Conservation (phyloP, 163 green algal species). For the Scenedesmus sp. region DNA sequence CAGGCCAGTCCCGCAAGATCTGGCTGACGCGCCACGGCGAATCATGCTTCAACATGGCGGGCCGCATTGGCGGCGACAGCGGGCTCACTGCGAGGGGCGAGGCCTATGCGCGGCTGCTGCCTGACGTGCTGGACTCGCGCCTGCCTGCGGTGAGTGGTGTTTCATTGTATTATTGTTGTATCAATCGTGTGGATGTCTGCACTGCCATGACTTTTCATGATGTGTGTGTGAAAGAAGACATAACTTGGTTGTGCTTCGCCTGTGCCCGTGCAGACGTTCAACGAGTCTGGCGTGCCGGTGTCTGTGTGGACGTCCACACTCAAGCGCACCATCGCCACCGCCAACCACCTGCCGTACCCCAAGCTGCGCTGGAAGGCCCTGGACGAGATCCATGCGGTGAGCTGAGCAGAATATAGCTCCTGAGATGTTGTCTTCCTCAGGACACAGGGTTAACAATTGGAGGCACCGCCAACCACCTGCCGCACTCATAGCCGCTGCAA, state of each 20-base stretch:
- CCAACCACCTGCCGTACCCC: slow-evolving; percentile 83
- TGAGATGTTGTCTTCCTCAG: too few relatives aligned
- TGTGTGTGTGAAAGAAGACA: too few relatives aligned
- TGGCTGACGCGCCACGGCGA: slow-evolving; percentile 92
- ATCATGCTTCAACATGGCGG: slow-evolving; percentile 82
- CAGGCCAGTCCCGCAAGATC: slow-evolving; percentile 81
- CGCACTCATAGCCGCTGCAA: neutral
- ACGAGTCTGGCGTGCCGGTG: slow-evolving; percentile 63
- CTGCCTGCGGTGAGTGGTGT: slow-evolving; percentile 56
- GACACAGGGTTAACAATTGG: too few relatives aligned
- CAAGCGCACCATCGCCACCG: slow-evolving; percentile 89
- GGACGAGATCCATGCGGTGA: slow-evolving; percentile 91
- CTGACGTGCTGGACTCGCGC: slow-evolving; percentile 76
- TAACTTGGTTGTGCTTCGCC: too few relatives aligned
- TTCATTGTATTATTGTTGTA: neutral
- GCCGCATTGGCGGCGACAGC: slow-evolving; percentile 80
- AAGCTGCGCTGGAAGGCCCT: slow-evolving; percentile 95
- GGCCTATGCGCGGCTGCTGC: slow-evolving; percentile 82
- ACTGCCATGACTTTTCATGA: too few relatives aligned
- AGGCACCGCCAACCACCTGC: neutral
- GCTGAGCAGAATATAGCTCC: neutral
- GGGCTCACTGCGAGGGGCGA: slow-evolving; percentile 66
- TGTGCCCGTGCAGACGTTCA: slow-evolving; percentile 20
- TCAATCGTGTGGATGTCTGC: too few relatives aligned
- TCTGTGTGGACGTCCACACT: slow-evolving; percentile 93